Conservation (phyloP, 768 basidiomycete genomes). For the Xerocomus potaroensis region DNA sequence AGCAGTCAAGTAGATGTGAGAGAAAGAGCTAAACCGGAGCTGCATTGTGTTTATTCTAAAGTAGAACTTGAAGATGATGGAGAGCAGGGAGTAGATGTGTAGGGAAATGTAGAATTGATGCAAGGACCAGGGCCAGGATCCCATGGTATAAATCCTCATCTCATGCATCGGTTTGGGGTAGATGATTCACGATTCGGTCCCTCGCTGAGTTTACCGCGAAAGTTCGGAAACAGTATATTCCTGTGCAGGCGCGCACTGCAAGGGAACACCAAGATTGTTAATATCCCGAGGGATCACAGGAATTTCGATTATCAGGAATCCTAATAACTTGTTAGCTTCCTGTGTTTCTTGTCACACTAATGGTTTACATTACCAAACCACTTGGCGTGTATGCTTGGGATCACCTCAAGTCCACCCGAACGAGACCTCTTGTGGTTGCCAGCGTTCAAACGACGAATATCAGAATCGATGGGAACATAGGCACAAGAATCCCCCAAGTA, state of each 20-base stretch:
- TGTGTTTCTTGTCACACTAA: no score
- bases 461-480: no score
- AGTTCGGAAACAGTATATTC: neutral
- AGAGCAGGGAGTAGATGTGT: neutral
- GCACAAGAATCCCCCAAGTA: no score
- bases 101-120: neutral
- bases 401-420: no score
- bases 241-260: conserved; percentile 2
- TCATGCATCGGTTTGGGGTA: conserved; percentile 5
- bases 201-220: neutral
- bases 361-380: no score
- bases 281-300: neutral
- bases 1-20: neutral
- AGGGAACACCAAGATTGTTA: neutral
- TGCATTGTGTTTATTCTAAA: neutral
- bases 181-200: neutral
- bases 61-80: neutral
- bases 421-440: no score
- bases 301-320: neutral
- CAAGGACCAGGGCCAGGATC: no score
- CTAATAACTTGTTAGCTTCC: no score
- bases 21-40: neutral
- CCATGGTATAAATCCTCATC: conserved; percentile 4
- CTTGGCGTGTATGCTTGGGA: no score
- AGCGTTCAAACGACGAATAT: no score